Base-by-base conservation (phyloP, 192 early-diverging fungal genomes). In the Coemansia erecta region DNA sequence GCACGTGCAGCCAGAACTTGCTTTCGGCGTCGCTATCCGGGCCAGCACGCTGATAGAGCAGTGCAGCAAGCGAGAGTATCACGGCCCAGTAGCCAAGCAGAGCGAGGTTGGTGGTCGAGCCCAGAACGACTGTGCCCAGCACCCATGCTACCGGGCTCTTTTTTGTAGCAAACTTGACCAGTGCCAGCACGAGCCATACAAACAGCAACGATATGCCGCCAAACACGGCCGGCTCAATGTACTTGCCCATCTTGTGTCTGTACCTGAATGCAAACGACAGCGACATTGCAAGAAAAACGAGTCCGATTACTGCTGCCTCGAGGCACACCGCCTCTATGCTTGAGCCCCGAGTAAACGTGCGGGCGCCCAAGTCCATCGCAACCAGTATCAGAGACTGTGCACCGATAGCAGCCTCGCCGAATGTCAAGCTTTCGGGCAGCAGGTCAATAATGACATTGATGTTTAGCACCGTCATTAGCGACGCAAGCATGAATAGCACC, bases 1-100 rank as follows among this genome's bases (percentile, higher is more conserved):
- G 78, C 18, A 86, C 76, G 68, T 93, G 91, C 39, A 91, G 67
- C 46, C 23, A 49, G 18, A 73, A 43, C 67, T 62, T 66, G 31
- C 17, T 52, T 21, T 12, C 19, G 8, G 35, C 37, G 5, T 3
- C 33, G 49, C 9, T 31, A 26, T 51, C 22, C 19, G 51, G 17
- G 23, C 37, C 44, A 45, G 42, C 45, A 21, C 28, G 15, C 22
- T 21, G 23, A 4, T n/a, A 49, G n/a, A 56, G n/a, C 13, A 35
- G 17, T n/a, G 53, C 58, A 1, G 54, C 54, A 6, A 46, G n/a
- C 13, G 21, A 55, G n/a, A 68, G 49, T n/a, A 78, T 28, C 2
- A 17, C 48, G 0, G 31, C 14, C 75, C 75, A 77, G 65, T 72
- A 77, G 23, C 39, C 52, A 28, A 55, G 14, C 18, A 77, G 21